Conservation (phyloP, 192 early-diverging fungal genomes). For the Coemansia sp. region DNA sequence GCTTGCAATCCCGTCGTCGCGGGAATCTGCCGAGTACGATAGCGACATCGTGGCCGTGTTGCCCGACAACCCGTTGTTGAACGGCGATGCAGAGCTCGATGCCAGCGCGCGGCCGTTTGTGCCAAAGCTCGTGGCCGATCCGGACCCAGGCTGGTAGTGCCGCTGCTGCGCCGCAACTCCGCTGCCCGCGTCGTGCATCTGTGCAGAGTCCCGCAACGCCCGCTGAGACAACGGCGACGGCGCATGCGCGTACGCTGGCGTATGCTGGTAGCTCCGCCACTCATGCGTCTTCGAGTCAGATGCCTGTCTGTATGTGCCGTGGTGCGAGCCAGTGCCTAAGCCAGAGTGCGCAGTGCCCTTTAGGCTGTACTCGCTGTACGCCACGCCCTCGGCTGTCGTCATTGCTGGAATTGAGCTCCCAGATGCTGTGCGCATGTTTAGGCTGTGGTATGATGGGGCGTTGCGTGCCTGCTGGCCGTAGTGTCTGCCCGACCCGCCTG, state of each 20-base stretch:
- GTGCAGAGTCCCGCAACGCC: too few relatives aligned
- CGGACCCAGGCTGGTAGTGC: constrained; percentile 14
- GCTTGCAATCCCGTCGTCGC: constrained; percentile 3
- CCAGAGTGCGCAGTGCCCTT: not conserved
- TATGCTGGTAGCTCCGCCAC: constrained; percentile 16
- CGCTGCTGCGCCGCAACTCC: not conserved
- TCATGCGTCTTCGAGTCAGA: constrained; percentile 17
- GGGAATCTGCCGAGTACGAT: constrained; percentile 18
- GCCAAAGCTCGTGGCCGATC: constrained; percentile 3
- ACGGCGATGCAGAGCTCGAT: constrained; percentile 9
- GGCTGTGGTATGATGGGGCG: not conserved
- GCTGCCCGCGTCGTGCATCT: not conserved
- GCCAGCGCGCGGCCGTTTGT: too few relatives aligned
- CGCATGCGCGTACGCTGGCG: not conserved
- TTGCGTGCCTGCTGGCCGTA: not conserved
- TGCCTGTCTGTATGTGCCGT: constrained; percentile 11
- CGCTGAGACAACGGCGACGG: not conserved
- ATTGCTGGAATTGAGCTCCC: constrained; percentile 34
- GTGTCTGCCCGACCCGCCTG: not conserved
- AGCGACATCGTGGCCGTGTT: constrained; percentile 13
- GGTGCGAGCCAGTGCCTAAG: not conserved
- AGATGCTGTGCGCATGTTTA: constrained; percentile 23
- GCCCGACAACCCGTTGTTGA: constrained; percentile 15
- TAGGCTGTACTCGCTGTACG: not conserved
- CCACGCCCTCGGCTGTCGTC: not conserved